These are phyloP conservation scores for Tranzscheliella williamsii DNA, from an alignment of 1,284 basidiomycete genomes.

Conservation along the genomic window DNA sequence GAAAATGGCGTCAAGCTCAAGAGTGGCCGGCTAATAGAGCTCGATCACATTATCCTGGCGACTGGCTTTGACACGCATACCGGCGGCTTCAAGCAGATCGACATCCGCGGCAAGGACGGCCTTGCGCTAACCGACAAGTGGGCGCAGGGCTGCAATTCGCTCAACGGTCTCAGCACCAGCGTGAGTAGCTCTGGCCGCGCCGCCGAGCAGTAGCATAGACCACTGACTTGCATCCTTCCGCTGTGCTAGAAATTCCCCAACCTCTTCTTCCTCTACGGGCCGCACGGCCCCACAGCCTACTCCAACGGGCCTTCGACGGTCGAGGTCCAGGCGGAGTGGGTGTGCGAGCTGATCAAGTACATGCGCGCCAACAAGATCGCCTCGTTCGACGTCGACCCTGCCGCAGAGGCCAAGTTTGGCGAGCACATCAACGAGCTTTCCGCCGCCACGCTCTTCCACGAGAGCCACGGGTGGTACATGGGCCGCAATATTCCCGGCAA, in stretches of 20 bases:
- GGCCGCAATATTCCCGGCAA: conserved; percentile 39
- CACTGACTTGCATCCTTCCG: neutral
- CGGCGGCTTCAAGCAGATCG: conserved; percentile 47
- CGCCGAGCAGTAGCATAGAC: too few relatives aligned
- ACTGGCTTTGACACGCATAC: conserved; percentile 59
- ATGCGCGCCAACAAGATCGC: conserved; percentile 39
- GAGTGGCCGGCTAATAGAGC: conserved; percentile 61
- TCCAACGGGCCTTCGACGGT: conserved; percentile 39
- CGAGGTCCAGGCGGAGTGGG: conserved; percentile 41
- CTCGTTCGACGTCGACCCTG: conserved; percentile 27
- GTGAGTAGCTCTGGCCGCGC: conserved; percentile 5
- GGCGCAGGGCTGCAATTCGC: conserved; percentile 39
- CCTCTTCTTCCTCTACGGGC: conserved; percentile 48
- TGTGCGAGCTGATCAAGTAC: conserved; percentile 31
- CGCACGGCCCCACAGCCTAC: conserved; percentile 41
- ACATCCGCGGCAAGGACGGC: conserved; percentile 39
- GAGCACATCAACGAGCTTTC: conserved; percentile 42
- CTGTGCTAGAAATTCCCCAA: conserved; percentile 40
- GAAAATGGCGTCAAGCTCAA: conserved; percentile 65
- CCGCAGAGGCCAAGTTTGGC: conserved; percentile 36
- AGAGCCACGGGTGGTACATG: conserved; percentile 46
- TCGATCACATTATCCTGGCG: conserved; percentile 56
- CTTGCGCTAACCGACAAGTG: conserved; percentile 39
- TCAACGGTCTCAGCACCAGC: conserved; percentile 39
- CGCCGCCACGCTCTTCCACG: conserved; percentile 41